Percentiles rank a stretch among this genome's conserved stretches.
Conservation (phyloP, 2,329 filamentous ascomycete species). For the Fusarium irregulare region DNA sequence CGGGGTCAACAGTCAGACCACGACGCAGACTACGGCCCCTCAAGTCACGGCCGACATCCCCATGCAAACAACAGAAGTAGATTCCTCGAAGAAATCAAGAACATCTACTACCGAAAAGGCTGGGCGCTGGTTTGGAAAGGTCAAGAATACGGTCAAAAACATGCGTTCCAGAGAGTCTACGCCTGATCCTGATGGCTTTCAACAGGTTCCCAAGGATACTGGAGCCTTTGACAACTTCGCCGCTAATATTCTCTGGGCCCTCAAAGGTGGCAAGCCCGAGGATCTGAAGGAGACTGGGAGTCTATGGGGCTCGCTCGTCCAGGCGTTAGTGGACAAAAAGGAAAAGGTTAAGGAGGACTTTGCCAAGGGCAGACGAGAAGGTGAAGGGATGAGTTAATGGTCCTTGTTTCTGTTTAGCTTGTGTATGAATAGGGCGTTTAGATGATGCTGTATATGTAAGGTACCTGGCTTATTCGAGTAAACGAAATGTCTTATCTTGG, state of each 20-base stretch:
- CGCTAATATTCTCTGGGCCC: slow-evolving; percentile 5
- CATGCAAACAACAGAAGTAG: neutral
- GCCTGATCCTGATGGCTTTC: neutral
- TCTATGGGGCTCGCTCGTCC: neutral
- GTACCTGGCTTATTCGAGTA: neutral
- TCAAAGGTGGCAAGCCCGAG: neutral
- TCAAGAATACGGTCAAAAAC: neutral
- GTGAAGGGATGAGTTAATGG: neutral
- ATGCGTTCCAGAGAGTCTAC: slow-evolving; percentile 1
- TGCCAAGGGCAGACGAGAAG: neutral
- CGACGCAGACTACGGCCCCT: neutral
- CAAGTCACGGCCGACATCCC: neutral
- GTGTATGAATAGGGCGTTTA: neutral
- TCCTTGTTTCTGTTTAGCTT: neutral
- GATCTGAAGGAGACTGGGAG: neutral
- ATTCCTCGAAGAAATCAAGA: neutral
- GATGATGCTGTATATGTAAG: neutral
- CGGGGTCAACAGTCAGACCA: neutral
- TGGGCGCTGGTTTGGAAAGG: neutral
- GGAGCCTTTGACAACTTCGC: neutral
- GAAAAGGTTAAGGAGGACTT: neutral
- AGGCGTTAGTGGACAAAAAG: neutral
- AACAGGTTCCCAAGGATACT: neutral
- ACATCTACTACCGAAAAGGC: fast-evolving
- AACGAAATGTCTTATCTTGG: too few species aligned